Percentiles rank a stretch among this genome's conserved stretches.
These are phyloP conservation scores for Phycomyces blakesleeanus DNA, from an alignment of 192 early-diverging fungal genomes.

Conservation along the genomic window DNA sequence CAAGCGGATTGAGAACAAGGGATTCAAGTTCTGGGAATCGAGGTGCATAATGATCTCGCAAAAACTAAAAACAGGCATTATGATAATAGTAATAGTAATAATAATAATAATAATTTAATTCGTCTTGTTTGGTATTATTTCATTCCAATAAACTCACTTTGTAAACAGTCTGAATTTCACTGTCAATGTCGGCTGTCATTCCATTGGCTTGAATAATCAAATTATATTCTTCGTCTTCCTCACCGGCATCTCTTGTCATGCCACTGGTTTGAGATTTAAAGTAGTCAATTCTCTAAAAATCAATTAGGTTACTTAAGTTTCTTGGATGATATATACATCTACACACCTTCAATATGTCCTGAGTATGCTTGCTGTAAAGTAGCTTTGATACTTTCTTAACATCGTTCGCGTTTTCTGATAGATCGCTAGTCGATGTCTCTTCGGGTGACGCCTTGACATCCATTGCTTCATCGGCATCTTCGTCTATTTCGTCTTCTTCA, in stretches of 20 bases:
- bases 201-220: constrained; percentile 84
- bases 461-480: constrained; percentile 48
- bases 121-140: neutral
- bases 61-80: constrained; percentile 60
- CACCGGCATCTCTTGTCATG: constrained; percentile 58
- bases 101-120: neutral
- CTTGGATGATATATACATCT: no score
- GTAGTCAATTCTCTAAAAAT: constrained; percentile 25
- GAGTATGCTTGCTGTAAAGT: constrained; percentile 54
- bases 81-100: neutral
- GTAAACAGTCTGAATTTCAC: constrained; percentile 84
- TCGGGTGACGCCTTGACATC: constrained; percentile 44
- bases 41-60: constrained; percentile 84
- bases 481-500: constrained; percentile 33
- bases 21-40: constrained; percentile 92
- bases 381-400: constrained; percentile 67
- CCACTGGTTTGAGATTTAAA: constrained; percentile 13
- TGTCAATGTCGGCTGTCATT: constrained; percentile 80
- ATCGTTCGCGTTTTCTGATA: constrained; percentile 39
- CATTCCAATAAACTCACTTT: constrained; percentile 33
- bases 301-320: neutral
- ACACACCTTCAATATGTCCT: constrained; percentile 57
- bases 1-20: constrained; percentile 81
- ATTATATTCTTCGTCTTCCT: constrained; percentile 87
- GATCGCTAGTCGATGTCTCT: constrained; percentile 32